A percentile compares a stretch with the other conserved stretches of the same genome.
Evolutionary conservation across 179 eudicot genomes (phyloP).

Genomic region (Carnegiea gigantea): DNA sequence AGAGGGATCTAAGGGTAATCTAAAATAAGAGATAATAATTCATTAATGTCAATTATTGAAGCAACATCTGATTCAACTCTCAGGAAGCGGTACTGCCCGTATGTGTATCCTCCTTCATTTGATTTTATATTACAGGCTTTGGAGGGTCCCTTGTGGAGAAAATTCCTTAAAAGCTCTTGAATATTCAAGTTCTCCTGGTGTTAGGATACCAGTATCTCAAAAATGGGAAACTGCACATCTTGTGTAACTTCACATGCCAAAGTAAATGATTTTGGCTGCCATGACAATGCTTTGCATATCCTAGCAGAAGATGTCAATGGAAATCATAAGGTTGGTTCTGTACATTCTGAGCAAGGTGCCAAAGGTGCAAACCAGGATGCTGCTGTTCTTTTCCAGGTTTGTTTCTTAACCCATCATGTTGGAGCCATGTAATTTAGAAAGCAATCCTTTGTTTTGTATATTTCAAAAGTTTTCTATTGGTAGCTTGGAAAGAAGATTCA

Average conservation of each 20-base stretch:
- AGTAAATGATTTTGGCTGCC: constrained; percentile 45
- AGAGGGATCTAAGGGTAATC: constrained; percentile 51
- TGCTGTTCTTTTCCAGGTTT: constrained; percentile 67
- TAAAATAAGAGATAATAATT: constrained; percentile 16
- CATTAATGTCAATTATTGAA: constrained; percentile 15
- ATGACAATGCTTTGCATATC: constrained; percentile 46
- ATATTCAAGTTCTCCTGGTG: constrained; percentile 21
- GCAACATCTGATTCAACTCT: constrained; percentile 19
- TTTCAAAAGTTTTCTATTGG: too few species aligned
- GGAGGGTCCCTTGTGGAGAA: background rate
- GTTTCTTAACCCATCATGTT: background rate
- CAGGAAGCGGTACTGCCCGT: constrained; percentile 17
- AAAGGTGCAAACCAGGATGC: constrained; percentile 83
- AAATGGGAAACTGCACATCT: constrained; percentile 69
- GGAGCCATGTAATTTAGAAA: background rate
- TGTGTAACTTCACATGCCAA: constrained; percentile 46
- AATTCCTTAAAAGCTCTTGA: constrained; percentile 13
- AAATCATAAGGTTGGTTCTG: constrained; percentile 40
- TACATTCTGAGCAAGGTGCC: constrained; percentile 56
- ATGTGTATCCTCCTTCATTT: constrained; percentile 12
- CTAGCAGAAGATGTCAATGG: constrained; percentile 17
- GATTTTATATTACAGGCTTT: background rate
- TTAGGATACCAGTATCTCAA: constrained; percentile 31
- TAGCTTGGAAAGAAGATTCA: background rate
- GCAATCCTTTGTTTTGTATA: too few species aligned